Base-by-base conservation (phyloP, 768 basidiomycete species). In the Macrocybe gigantea region DNA sequence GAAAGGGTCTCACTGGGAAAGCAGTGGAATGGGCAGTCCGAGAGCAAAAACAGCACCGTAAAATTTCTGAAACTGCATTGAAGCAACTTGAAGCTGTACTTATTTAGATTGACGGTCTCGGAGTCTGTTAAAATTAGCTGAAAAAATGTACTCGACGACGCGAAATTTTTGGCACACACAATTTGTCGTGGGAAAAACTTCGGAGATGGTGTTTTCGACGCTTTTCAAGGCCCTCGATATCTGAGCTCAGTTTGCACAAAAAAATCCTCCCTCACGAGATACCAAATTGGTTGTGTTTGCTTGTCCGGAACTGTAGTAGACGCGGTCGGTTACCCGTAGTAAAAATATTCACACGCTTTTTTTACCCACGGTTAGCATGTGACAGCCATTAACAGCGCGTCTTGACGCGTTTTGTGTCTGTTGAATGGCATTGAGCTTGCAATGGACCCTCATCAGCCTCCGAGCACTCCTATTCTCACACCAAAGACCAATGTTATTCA, bases 1-100 rank as follows among this genome's bases (percentile, higher is more conserved):
- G 50, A 10, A 29, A 41, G n/a, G 65, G 67, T 1, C 50, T 68
- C n/a, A 65, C 44, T 6, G 64, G 64, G 9, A 63, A 60, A 39
- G 63, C 60, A 13, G 68, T 62, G 7, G 64, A 55, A 31, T 70
- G 66, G 63, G 64, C 65, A n/a, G n/a, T n/a, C n/a, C n/a, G n/a
- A n/a, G n/a, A n/a, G n/a, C n/a, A n/a, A n/a, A n/a, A n/a, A n/a
- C 9, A 64, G 66, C 69, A 69, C 45, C 47, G 56, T 1, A 22
- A 49, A 29, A 52, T 65, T 11, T 61, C 54, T 7, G 34, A 56
- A 33, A 32, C 36, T 10, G 64, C 61, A 13, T 60, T 64, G 63
- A 55, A 56, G 50, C 22, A 52, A 8, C 45, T 65, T n/a, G 49
- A 50, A 13, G 45, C 45, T 41, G 38, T 50, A 12, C 30, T 47